phyloP scores from a whole-genome alignment of 257 asterid genomes.

The Verbascum thapsus region DNA sequence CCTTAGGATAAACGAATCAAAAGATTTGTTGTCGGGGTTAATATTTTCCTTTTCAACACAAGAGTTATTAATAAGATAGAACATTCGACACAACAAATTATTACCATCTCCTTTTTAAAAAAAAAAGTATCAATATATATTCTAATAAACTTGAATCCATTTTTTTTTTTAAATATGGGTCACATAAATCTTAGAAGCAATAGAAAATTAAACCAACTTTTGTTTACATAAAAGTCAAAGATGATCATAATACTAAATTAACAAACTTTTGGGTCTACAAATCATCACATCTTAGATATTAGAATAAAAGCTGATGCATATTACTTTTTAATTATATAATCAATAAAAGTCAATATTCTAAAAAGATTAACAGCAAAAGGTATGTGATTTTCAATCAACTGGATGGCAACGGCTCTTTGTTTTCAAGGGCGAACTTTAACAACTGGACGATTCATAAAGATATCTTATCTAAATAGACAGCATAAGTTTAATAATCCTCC shows the following conservation, averaged over 20 bases:
- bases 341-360: background rate
- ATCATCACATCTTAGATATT: background rate
- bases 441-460: slow-evolving; percentile 12
- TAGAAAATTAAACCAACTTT: too few species aligned
- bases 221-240: too few species aligned
- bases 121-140: too few species aligned
- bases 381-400: slow-evolving; percentile 1
- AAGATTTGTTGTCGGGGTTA: slow-evolving; percentile 26
- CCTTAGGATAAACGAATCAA: background rate
- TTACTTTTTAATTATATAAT: background rate
- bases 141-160: too few species aligned
- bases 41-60: slow-evolving; percentile 7
- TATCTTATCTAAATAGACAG: background rate
- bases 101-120: too few species aligned
- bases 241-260: too few species aligned
- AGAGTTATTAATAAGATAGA: slow-evolving; percentile 13
- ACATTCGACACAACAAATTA: background rate
- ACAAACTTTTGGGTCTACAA: too few species aligned
- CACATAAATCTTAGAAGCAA: too few species aligned
- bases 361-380: background rate
- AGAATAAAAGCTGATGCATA: too few species aligned
- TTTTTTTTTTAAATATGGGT: too few species aligned
- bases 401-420: slow-evolving; percentile 4
- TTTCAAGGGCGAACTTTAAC: slow-evolving; percentile 21
- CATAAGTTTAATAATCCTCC: background rate